These are phyloP conservation scores for Brachypodium distachyon DNA, from an alignment of 202 grass and related monocot genomes.

Conservation along the genomic window DNA sequence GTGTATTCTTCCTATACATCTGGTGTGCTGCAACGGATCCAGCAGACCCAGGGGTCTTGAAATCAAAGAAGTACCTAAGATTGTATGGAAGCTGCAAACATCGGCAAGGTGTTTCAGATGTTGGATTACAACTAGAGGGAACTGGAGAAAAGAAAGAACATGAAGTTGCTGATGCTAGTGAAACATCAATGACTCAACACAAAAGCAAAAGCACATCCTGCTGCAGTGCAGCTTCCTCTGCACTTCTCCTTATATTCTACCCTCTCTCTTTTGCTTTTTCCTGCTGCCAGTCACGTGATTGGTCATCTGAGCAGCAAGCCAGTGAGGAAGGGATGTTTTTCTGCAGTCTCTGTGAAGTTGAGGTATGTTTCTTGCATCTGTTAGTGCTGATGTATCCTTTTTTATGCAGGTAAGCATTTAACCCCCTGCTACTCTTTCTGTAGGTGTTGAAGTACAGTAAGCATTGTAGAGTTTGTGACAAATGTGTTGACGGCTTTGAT, in stretches of 20 bases:
- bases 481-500: constrained; percentile 99
- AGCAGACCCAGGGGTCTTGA: constrained; percentile 83
- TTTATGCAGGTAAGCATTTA: not conserved
- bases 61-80: constrained; percentile 89
- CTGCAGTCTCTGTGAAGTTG: constrained; percentile 94
- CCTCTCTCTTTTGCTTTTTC: constrained; percentile 56
- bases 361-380: constrained; percentile 44
- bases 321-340: constrained; percentile 97
- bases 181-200: constrained; percentile 32
- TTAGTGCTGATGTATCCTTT: constrained; percentile 31
- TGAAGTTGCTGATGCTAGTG: constrained; percentile 1
- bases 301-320: constrained; percentile 66
- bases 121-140: constrained; percentile 34
- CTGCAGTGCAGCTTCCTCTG: constrained; percentile 35
- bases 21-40: constrained; percentile 91
- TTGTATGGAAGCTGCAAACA: constrained; percentile 41
- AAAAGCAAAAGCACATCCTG: constrained; percentile 40
- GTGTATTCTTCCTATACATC: constrained; percentile 81
- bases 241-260: constrained; percentile 45
- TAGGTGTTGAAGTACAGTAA: constrained; percentile 98
- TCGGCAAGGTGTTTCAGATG: constrained; percentile 43
- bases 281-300: constrained; percentile 53
- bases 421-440: not conserved
- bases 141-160: constrained; percentile 31
- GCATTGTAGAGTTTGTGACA: constrained; percentile 97